These are phyloP conservation scores for Ascochyta fabae DNA, from an alignment of 2,329 filamentous ascomycete genomes.

Conservation along the genomic window DNA sequence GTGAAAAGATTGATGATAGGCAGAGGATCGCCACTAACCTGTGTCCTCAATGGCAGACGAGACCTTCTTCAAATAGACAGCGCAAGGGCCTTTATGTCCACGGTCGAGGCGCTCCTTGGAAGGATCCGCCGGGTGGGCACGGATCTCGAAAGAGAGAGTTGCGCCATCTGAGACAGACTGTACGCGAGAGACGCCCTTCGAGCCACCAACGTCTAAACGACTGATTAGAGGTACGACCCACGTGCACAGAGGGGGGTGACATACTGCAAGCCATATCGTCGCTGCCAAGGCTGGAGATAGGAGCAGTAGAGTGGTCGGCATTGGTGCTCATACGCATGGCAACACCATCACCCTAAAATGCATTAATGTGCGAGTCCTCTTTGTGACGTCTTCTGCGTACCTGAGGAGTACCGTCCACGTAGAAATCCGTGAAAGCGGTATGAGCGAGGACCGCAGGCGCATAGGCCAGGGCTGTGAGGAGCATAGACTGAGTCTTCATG, in stretches of 20 bases:
- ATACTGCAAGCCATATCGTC: constrained; percentile 74
- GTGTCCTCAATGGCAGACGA: constrained; percentile 61
- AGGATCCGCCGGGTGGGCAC: constrained; percentile 63
- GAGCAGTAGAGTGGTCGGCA: constrained; percentile 60
- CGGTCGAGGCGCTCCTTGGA: constrained; percentile 64
- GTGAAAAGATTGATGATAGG: not conserved
- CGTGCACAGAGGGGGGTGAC: constrained; percentile 26
- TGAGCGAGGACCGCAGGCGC: constrained; percentile 44
- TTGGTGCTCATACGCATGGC: constrained; percentile 72
- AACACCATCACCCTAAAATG: constrained; percentile 68
- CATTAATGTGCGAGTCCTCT: constrained; percentile 27
- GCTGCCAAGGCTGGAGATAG: constrained; percentile 64
- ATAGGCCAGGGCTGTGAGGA: constrained; percentile 42
- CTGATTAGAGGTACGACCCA: constrained; percentile 18
- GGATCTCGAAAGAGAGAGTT: constrained; percentile 71
- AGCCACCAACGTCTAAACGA: constrained; percentile 55
- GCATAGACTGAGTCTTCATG: constrained; percentile 46
- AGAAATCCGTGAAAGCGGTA: constrained; percentile 47
- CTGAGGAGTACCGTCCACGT: constrained; percentile 39
- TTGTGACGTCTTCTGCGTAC: constrained; percentile 20
- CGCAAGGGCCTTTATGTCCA: constrained; percentile 71
- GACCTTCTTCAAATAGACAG: constrained; percentile 76
- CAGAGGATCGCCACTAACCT: constrained; percentile 28
- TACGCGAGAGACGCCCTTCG: constrained; percentile 56
- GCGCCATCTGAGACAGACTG: constrained; percentile 58